Evolutionary conservation across 257 asterid species (phyloP).

Genomic region (Solanum pinnatisectum): DNA sequence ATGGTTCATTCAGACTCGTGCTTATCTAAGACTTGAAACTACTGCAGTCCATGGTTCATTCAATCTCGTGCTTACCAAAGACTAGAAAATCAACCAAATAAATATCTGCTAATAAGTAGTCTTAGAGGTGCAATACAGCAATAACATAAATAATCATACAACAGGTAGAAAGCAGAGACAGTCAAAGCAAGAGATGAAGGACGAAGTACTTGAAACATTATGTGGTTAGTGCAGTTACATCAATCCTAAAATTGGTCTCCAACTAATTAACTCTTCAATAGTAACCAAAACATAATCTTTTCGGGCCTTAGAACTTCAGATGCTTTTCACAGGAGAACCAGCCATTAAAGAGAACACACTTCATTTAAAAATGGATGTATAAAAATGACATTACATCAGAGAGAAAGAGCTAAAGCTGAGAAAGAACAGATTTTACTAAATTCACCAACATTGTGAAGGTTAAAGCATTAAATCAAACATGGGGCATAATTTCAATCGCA

Average conservation of each 20-base stretch:
- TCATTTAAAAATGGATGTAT: background rate
- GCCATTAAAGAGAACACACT: background rate
- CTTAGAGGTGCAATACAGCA: background rate
- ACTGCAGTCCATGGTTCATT: background rate
- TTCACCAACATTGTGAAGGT: background rate
- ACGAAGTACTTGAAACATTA: background rate
- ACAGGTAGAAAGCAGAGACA: background rate
- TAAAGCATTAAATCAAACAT: background rate
- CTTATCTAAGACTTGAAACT: background rate
- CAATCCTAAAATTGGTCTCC: background rate
- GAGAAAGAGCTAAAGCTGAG: background rate
- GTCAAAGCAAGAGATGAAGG: background rate
- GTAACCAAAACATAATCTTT: background rate
- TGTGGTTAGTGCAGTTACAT: background rate
- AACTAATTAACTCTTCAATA: background rate
- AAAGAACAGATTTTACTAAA: background rate
- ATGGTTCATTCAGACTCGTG: background rate
- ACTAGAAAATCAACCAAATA: background rate
- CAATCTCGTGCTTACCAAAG: background rate
- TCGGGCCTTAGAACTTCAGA: background rate
- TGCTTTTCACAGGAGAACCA: background rate
- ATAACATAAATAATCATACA: background rate
- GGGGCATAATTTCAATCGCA: background rate
- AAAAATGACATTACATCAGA: background rate
- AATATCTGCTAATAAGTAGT: background rate